Conservation (phyloP, 2,329 filamentous ascomycete species). For the Calycina herbarum region DNA sequence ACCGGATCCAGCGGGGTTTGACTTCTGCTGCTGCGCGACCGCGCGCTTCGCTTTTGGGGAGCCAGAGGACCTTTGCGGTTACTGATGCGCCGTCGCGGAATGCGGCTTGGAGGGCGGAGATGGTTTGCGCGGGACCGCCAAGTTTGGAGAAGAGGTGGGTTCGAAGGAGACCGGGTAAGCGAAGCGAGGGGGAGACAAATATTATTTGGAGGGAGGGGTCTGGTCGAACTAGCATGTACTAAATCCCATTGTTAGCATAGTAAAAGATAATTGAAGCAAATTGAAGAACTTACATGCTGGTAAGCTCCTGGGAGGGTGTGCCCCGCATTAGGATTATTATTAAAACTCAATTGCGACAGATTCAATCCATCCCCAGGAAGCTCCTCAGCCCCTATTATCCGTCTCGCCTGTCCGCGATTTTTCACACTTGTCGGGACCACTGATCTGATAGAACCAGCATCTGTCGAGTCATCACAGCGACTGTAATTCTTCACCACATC, state of each 20-base stretch:
- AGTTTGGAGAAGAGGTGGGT: constrained; percentile 55
- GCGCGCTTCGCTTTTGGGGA: constrained; percentile 43
- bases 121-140: constrained; percentile 48
- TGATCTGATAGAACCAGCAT: constrained; percentile 22
- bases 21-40: constrained; percentile 47
- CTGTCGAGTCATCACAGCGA: constrained; percentile 46
- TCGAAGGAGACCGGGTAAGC: constrained; percentile 65
- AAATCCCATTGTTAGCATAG: background rate
- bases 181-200: constrained; percentile 66
- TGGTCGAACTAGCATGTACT: constrained; percentile 62
- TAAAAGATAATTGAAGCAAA: background rate
- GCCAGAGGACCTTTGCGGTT: constrained; percentile 72
- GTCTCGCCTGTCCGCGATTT: constrained; percentile 21
- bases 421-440: constrained; percentile 18
- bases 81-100: constrained; percentile 67
- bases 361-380: constrained; percentile 12
- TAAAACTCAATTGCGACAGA: constrained; percentile 20
- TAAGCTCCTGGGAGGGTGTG: constrained; percentile 43
- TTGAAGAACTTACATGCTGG: constrained; percentile 40
- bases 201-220: constrained; percentile 65
- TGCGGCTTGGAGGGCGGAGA: constrained; percentile 52
- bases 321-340: constrained; percentile 21
- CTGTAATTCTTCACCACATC: constrained; percentile 59
- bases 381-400: constrained; percentile 23
- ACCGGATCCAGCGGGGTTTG: constrained; percentile 69